Conservation (phyloP, 176 grass and related monocot genomes). For the Oryza glaberrima region DNA sequence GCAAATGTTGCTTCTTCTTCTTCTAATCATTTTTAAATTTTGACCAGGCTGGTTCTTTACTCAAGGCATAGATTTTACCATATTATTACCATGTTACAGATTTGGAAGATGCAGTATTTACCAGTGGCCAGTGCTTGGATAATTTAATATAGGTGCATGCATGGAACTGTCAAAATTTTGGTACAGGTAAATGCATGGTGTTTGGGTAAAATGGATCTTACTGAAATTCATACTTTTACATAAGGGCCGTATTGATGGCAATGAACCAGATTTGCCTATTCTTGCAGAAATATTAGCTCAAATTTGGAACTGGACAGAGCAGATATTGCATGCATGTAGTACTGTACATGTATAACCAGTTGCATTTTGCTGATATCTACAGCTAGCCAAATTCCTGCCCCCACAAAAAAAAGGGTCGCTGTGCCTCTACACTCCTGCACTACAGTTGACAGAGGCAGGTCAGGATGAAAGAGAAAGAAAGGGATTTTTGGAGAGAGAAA, state of each 20-base stretch:
- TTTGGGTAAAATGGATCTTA: no score
- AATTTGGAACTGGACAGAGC: background rate
- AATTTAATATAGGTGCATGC: no score
- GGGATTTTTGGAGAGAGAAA: conserved; percentile 25
- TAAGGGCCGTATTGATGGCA: no score
- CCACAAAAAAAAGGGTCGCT: background rate
- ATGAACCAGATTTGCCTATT: background rate
- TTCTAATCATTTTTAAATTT: no score
- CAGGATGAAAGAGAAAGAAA: conserved; percentile 33
- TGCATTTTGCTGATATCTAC: background rate
- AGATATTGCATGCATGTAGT: background rate
- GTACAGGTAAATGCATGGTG: no score
- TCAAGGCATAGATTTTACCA: background rate
- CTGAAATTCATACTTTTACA: background rate
- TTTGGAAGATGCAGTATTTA: no score
- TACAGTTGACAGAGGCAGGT: conserved; percentile 7
- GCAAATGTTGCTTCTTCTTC: background rate
- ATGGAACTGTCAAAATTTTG: no score
- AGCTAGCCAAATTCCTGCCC: background rate
- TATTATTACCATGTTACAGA: no score
- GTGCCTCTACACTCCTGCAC: background rate
- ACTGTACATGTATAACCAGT: background rate
- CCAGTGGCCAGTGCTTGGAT: no score
- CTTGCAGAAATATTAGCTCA: background rate
- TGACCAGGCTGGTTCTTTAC: background rate